Conservation (phyloP, 2,329 filamentous ascomycete species). For the Fusarium sp. region DNA sequence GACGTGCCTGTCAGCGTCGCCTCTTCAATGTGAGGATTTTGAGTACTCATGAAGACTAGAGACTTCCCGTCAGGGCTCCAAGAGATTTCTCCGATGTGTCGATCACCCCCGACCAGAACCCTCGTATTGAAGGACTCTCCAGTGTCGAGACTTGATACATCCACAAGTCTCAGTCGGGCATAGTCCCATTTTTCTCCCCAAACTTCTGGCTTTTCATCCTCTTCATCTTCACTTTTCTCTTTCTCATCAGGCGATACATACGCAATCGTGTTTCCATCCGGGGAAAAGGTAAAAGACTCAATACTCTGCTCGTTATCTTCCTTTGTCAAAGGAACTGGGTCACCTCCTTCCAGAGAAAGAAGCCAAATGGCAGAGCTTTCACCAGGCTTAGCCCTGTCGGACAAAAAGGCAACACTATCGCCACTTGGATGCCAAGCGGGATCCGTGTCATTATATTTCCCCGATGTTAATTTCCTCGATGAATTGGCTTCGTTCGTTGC, state of each 20-base stretch:
- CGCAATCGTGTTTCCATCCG: constrained; percentile 16
- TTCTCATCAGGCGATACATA: constrained; percentile 37
- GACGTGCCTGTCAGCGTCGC: constrained; percentile 15
- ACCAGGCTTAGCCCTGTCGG: constrained; percentile 40
- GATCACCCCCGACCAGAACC: too few species aligned
- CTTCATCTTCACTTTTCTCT: constrained; percentile 20
- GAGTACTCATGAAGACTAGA: constrained; percentile 5
- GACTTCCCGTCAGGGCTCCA: constrained; percentile 40
- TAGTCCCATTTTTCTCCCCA: constrained; percentile 52
- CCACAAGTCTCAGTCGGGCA: constrained; percentile 47
- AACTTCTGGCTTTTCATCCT: constrained; percentile 49
- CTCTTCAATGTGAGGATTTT: constrained; percentile 31
- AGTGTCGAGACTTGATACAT: constrained; percentile 29
- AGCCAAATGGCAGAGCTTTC: constrained; percentile 45
- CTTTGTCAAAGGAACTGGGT: constrained; percentile 26
- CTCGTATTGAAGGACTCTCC: too few species aligned
- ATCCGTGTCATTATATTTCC: not conserved
- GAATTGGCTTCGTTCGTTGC: constrained; percentile 17
- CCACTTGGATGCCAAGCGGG: constrained; percentile 10
- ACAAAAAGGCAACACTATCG: constrained; percentile 8
- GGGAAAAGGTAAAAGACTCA: constrained; percentile 20
- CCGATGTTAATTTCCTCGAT: constrained; percentile 9
- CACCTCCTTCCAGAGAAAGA: constrained; percentile 35
- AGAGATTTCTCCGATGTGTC: constrained; percentile 14
- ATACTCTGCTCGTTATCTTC: constrained; percentile 28